These are phyloP conservation scores for Diatrype stigma DNA, from an alignment of 2,329 filamentous ascomycete genomes.

Conservation along the genomic window DNA sequence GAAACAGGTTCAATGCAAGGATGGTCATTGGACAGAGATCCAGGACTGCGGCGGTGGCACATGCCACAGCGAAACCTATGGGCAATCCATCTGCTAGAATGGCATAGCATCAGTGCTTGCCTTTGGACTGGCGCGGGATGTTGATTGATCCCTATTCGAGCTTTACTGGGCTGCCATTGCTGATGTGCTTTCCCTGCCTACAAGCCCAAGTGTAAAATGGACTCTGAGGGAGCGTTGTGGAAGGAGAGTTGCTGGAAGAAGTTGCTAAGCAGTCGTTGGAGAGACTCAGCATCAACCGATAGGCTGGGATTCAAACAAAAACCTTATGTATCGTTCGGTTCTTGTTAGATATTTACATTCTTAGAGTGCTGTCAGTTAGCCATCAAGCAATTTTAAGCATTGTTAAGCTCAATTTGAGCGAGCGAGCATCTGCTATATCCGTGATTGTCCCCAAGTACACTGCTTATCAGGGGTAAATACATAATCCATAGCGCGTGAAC, in stretches of 20 bases:
- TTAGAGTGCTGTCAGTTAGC: background rate
- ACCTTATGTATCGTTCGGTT: background rate
- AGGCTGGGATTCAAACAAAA: background rate
- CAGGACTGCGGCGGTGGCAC: slow-evolving; percentile 5
- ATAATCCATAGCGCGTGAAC: too few species aligned
- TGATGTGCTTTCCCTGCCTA: background rate
- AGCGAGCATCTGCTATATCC: background rate
- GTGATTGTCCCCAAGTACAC: slow-evolving; percentile 1
- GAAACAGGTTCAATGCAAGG: slow-evolving; percentile 9
- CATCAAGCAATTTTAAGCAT: background rate
- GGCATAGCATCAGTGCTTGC: background rate
- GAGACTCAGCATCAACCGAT: background rate
- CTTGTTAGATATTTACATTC: background rate
- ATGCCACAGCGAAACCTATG: slow-evolving; percentile 11
- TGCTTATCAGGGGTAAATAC: too few species aligned
- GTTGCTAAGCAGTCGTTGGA: background rate
- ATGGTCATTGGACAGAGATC: slow-evolving; percentile 11
- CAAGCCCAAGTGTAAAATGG: background rate
- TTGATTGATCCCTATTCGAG: background rate
- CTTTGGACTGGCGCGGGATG: background rate
- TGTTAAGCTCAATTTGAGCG: background rate
- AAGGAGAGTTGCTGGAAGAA: background rate
- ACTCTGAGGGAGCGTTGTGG: background rate
- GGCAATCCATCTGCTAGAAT: slow-evolving; percentile 4
- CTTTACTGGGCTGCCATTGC: background rate